Conservation (phyloP, 1,284 basidiomycete species). For the Apiotrichum domesticum region DNA sequence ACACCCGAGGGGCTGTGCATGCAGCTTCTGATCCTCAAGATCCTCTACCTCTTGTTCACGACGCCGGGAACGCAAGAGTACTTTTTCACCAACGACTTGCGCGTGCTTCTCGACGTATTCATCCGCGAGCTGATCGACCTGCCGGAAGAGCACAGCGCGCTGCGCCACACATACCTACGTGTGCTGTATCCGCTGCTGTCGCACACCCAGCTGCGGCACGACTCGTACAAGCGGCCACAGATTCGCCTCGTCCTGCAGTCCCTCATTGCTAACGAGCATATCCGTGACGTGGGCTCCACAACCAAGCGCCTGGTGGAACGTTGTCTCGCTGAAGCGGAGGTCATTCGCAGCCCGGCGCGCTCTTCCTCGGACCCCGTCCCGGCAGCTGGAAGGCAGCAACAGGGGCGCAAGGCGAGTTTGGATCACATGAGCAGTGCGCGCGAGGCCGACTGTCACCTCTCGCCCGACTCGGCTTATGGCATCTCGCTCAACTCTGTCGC, state of each 20-base stretch:
- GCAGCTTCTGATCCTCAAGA: slow-evolving; percentile 89
- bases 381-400: neutral
- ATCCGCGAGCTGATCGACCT: slow-evolving; percentile 84
- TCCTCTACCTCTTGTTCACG: slow-evolving; percentile 91
- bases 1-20: slow-evolving; percentile 87
- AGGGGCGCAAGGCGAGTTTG: neutral
- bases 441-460: neutral
- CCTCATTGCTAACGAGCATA: slow-evolving; percentile 64
- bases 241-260: slow-evolving; percentile 78
- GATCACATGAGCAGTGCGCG: neutral
- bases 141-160: slow-evolving; percentile 89
- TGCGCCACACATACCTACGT: slow-evolving; percentile 93
- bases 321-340: slow-evolving; percentile 54
- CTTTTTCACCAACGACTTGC: slow-evolving; percentile 96
- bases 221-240: slow-evolving; percentile 86
- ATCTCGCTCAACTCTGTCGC: slow-evolving; percentile 8
- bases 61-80: slow-evolving; percentile 89
- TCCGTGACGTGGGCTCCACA: slow-evolving; percentile 76
- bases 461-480: slow-evolving; percentile 4
- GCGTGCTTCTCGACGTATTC: slow-evolving; percentile 94
- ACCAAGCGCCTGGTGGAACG: slow-evolving; percentile 88
- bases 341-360: neutral
- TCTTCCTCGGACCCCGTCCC: neutral
- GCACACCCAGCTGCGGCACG: slow-evolving; percentile 79
- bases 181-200: slow-evolving; percentile 92